These are phyloP conservation scores for Stylosanthes scabra DNA, from an alignment of 331 rosid genomes.

Conservation along the genomic window DNA sequence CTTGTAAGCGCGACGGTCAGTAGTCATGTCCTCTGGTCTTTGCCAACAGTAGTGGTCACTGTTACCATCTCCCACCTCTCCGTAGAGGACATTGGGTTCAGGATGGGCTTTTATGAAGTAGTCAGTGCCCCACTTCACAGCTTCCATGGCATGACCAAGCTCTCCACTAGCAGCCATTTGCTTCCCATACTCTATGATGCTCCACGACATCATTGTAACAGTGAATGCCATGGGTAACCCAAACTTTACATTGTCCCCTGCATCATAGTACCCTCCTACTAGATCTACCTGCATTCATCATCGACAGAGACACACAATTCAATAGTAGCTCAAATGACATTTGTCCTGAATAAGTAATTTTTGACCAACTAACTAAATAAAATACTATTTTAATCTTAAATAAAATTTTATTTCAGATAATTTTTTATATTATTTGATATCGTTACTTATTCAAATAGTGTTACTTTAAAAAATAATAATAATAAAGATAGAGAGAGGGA, in stretches of 20 bases:
- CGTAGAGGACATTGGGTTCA: constrained; percentile 81
- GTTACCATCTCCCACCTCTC: constrained; percentile 99
- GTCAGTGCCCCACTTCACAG: constrained; percentile 97
- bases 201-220: constrained; percentile 96
- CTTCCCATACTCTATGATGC: constrained; percentile 83
- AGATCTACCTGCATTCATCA: constrained; percentile 72
- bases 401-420: no score
- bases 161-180: constrained; percentile 81
- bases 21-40: constrained; percentile 99
- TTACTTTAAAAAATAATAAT: no score
- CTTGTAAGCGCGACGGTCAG: constrained; percentile 92
- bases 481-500: no score
- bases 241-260: constrained; percentile 98
- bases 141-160: constrained; percentile 87
- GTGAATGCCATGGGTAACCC: constrained; percentile 99
- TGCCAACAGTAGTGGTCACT: constrained; percentile 99
- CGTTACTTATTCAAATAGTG: no score
- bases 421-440: no score
- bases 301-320: no score
- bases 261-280: constrained; percentile 94
- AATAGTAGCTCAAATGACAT: no score
- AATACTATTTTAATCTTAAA: no score
- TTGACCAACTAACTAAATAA: no score
- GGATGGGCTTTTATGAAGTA: constrained; percentile 96
- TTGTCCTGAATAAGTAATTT: no score